A percentile compares a stretch with the other conserved stretches of the same genome.
These are phyloP conservation scores for Eimeria tenella DNA, from an alignment of 169 alveolate species.

Conservation along the genomic window DNA sequence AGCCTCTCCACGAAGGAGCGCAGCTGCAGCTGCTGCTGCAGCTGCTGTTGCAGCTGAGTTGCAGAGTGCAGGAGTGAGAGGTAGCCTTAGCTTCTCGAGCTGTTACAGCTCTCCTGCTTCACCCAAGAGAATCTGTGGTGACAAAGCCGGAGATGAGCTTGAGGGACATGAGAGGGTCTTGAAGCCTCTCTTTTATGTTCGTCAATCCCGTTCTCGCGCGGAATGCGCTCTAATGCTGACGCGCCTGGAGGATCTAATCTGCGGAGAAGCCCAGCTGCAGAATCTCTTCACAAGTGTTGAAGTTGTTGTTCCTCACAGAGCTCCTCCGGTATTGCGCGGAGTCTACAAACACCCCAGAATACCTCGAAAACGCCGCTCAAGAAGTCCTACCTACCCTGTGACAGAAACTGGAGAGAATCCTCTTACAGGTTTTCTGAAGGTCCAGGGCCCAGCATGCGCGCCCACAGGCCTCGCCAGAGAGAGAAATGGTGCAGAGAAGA, in stretches of 20 bases:
- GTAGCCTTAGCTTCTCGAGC: background rate
- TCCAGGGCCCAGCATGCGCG: background rate
- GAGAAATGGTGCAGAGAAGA: background rate
- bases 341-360: conserved; percentile 45
- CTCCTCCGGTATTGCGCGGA: conserved; percentile 41
- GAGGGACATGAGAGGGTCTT: no score
- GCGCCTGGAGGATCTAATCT: background rate
- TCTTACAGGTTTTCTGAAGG: background rate
- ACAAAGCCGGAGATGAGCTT: no score
- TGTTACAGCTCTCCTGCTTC: background rate
- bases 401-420: no score
- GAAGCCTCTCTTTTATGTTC: no score
- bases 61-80: background rate
- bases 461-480: background rate
- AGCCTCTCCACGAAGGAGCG: no score
- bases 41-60: background rate
- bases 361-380: background rate
- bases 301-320: background rate
- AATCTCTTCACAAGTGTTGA: background rate
- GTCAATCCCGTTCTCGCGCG: background rate
- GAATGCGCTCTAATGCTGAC: conserved; percentile 1
- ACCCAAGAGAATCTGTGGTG: background rate
- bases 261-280: background rate
- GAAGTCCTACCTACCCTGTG: background rate
- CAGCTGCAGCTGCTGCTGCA: background rate